Conservation (phyloP, 1,284 basidiomycete species). For the Vanrija pseudolonga region DNA sequence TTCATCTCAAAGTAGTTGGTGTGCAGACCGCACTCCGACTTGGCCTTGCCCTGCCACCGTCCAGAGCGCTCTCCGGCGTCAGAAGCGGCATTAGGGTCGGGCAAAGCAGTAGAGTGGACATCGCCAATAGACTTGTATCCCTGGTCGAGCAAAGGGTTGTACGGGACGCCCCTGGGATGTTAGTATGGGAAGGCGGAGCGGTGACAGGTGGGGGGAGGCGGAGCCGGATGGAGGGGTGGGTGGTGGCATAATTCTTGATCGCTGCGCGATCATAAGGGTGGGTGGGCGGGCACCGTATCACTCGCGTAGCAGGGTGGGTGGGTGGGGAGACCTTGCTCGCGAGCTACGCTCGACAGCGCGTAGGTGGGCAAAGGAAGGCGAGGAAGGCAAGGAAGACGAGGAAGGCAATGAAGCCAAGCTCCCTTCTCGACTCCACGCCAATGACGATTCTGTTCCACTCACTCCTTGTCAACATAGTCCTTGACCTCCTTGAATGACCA, state of each 20-base stretch:
- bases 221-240: too few species aligned
- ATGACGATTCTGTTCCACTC: slow-evolving; percentile 30
- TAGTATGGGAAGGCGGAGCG: background rate
- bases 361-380: too few species aligned
- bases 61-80: slow-evolving; percentile 81
- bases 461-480: slow-evolving; percentile 75
- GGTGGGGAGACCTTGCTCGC: too few species aligned
- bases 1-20: slow-evolving; percentile 68
- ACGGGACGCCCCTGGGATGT: slow-evolving; percentile 66
- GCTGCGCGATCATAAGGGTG: too few species aligned
- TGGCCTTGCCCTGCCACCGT: slow-evolving; percentile 82
- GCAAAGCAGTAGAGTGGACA: slow-evolving; percentile 85
- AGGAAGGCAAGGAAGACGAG: too few species aligned
- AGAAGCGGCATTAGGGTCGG: slow-evolving; percentile 52
- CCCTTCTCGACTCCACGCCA: too few species aligned
- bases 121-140: slow-evolving; percentile 95
- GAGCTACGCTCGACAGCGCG: too few species aligned
- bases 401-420: too few species aligned
- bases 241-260: too few species aligned
- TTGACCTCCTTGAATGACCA: slow-evolving; percentile 88
- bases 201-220: too few species aligned
- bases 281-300: too few species aligned
- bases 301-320: too few species aligned
- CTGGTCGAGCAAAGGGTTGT: slow-evolving; percentile 80
- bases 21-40: slow-evolving; percentile 95